Evolutionary conservation across 768 basidiomycete genomes (phyloP).

Genomic region (Kockovaella imperatae): DNA sequence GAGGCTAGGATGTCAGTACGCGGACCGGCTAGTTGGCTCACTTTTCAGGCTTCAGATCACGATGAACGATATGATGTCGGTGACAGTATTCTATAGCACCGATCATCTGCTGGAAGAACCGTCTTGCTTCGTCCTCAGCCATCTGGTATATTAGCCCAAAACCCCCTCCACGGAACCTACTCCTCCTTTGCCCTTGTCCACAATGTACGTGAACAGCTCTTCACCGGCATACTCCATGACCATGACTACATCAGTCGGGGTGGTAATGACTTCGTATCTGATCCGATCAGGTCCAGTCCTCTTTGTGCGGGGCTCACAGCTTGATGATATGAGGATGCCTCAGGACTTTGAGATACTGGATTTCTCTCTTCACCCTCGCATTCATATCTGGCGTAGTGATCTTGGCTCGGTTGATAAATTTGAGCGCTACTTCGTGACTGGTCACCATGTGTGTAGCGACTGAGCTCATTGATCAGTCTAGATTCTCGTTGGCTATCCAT

Average conservation of each 20-base stretch:
- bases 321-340: slow-evolving; percentile 97
- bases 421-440: slow-evolving; percentile 93
- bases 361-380: slow-evolving; percentile 84
- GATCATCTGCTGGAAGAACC: slow-evolving; percentile 98
- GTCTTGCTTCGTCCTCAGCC: slow-evolving; percentile 74
- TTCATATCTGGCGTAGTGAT: slow-evolving; percentile 88
- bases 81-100: slow-evolving; percentile 96
- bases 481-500: neutral
- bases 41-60: slow-evolving; percentile 97
- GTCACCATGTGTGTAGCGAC: slow-evolving; percentile 92
- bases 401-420: slow-evolving; percentile 89
- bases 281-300: neutral
- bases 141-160: slow-evolving; percentile 50
- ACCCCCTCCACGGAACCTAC: slow-evolving; percentile 6
- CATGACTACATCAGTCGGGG: slow-evolving; percentile 92
- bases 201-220: slow-evolving; percentile 97
- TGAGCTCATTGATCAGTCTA: slow-evolving; percentile 40
- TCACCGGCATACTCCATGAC: slow-evolving; percentile 94
- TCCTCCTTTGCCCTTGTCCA: slow-evolving; percentile 60
- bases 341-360: slow-evolving; percentile 90
- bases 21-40: no score
- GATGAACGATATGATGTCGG: slow-evolving; percentile 91
- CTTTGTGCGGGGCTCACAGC: slow-evolving; percentile 54
- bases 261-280: slow-evolving; percentile 66
- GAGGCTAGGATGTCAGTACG: slow-evolving; percentile 25